Evolutionary conservation across 2,329 filamentous ascomycete species (phyloP), one percentile per base, ranked within the genome.

Genomic region (Endoconidiophora laricicola): DNA sequence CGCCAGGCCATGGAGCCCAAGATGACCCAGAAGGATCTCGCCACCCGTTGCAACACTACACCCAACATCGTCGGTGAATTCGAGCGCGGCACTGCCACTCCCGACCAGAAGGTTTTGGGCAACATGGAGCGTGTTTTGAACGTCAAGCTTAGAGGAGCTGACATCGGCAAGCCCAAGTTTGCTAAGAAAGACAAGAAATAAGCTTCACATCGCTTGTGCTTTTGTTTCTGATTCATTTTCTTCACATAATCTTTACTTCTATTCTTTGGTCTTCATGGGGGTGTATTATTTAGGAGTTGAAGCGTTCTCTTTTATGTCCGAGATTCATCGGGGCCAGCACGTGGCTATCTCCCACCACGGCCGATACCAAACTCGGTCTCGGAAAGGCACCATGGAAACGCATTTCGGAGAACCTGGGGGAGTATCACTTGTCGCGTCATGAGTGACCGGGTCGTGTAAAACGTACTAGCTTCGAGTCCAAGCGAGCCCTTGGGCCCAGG

Each of bases 21-120:
- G 71, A 90, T 96, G 86, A 93, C 88, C 52, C 91, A 96, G 69
- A 93, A 93, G 67, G 76, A 81, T 57, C 71, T 81, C 39, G 90
- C 88, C 54, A 86, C 82, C 57, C 86, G 86, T 69, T 88, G 84
- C 73, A 94, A 94, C 73, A 87, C 83, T 54, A 90, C 85, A 40
- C 78, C 81, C 48, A 75, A 78, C 56, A 71, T 91, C 57, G 74
- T 96, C 56, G 83, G 82, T 61, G 81, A 87, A 59, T 87, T 94
- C 61, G 90, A 96, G 79, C 76, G 81, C 57, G 87, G 83, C 58
- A 76, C 71, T 58, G 87, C 79, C 52, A 60, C 75, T 43, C 88
- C 83, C 52, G 87, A 94, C 69, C 87, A 93, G 68, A 87, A 88
- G 72, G 70, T 93, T 49, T 71, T 94, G 52, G 66, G 67, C 54